A percentile compares a stretch with the other conserved stretches of the same genome.
Evolutionary conservation across 371 early-diverging fungal species (phyloP).

Genomic region (Mucor piriformis): DNA sequence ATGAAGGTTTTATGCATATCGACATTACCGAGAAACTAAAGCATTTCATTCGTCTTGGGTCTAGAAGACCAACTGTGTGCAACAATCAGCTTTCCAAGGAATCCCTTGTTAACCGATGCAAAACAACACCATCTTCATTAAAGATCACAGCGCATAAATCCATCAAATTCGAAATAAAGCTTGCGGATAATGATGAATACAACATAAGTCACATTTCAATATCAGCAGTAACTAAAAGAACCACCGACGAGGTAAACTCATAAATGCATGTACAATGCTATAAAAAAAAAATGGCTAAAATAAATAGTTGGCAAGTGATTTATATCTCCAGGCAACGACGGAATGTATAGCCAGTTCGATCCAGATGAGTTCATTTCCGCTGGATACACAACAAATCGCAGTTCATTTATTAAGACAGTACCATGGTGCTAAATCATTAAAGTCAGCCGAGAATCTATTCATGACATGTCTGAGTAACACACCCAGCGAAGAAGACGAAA

Average conservation of each 20-base stretch:
- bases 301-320: constrained; percentile 20
- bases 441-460: constrained; percentile 12
- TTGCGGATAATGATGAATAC: constrained; percentile 19
- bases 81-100: too few relatives aligned
- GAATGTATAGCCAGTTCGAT: constrained; percentile 22
- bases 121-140: not conserved
- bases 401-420: constrained; percentile 22
- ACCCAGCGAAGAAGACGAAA: constrained; percentile 9
- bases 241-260: constrained; percentile 20
- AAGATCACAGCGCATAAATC: not conserved
- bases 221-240: constrained; percentile 20
- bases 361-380: constrained; percentile 16
- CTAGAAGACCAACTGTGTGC: not conserved
- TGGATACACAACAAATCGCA: constrained; percentile 11
- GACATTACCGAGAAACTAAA: constrained; percentile 15
- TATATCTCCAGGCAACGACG: constrained; percentile 27
- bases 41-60: not conserved
- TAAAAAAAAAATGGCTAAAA: not conserved
- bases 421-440: constrained; percentile 2
- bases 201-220: constrained; percentile 31
- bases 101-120: too few relatives aligned
- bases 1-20: constrained; percentile 30
- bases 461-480: constrained; percentile 13
- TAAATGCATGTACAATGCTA: too few relatives aligned
- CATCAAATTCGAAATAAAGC: constrained; percentile 11